Conservation (phyloP, 2,329 filamentous ascomycete genomes). For the Aspergillus hortae region DNA sequence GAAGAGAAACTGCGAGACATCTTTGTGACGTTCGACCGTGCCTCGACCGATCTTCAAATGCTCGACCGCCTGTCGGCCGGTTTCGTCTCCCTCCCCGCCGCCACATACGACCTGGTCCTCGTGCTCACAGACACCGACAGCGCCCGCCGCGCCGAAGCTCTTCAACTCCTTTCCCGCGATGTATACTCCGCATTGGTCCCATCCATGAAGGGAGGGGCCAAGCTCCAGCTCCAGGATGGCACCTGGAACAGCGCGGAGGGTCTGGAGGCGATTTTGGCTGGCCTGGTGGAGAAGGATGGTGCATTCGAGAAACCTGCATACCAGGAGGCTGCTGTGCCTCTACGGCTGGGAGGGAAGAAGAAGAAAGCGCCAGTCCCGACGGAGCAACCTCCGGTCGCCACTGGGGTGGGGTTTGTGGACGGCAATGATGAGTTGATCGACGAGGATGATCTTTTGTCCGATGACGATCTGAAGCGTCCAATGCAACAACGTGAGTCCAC, state of each 20-base stretch:
- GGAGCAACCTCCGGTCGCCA: not conserved
- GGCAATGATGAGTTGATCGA: slow-evolving; percentile 75
- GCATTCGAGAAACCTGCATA: slow-evolving; percentile 73
- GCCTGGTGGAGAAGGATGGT: slow-evolving; percentile 61
- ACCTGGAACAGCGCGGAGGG: slow-evolving; percentile 12
- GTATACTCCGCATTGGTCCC: slow-evolving; percentile 67
- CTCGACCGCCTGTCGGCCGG: slow-evolving; percentile 85
- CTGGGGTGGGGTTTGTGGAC: slow-evolving; percentile 3
- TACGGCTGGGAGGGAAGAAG: slow-evolving; percentile 66
- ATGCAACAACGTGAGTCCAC: slow-evolving; percentile 71
- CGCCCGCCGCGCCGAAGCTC: slow-evolving; percentile 58
- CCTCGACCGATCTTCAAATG: slow-evolving; percentile 89
- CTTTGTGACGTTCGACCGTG: slow-evolving; percentile 69
- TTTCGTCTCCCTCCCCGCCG: slow-evolving; percentile 69
- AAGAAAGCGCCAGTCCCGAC: slow-evolving; percentile 26
- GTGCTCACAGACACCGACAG: slow-evolving; percentile 77
- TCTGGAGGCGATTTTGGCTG: slow-evolving; percentile 76
- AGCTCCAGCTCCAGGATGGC: slow-evolving; percentile 19
- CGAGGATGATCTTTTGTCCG: slow-evolving; percentile 80
- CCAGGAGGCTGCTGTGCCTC: slow-evolving; percentile 52
- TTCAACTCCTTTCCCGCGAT: slow-evolving; percentile 62
- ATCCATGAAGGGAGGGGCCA: slow-evolving; percentile 38
- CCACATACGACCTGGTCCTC: slow-evolving; percentile 80
- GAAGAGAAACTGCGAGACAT: slow-evolving; percentile 71
- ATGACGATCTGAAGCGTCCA: slow-evolving; percentile 75